Evolutionary conservation across 257 asterid species (phyloP).

Genomic region (Oldenlandia corymbosa): DNA sequence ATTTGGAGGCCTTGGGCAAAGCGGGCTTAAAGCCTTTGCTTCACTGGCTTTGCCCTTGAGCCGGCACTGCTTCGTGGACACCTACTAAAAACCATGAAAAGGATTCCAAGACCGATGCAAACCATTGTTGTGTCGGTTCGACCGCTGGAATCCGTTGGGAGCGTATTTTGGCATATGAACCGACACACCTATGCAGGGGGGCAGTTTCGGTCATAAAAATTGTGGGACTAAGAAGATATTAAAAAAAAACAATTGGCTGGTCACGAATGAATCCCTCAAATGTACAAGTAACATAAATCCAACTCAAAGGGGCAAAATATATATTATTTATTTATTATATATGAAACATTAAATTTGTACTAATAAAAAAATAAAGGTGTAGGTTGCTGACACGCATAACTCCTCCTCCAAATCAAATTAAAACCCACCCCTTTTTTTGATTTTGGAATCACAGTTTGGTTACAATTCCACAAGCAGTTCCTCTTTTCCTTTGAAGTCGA

Average conservation of each 20-base stretch:
- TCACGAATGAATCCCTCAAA: not conserved
- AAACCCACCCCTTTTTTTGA: slow-evolving; percentile 14
- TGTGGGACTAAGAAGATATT: not conserved
- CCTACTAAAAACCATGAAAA: too few relatives aligned
- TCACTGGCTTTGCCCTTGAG: too few relatives aligned
- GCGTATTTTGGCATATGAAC: too few relatives aligned
- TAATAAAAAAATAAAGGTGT: not conserved
- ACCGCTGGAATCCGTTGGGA: too few relatives aligned
- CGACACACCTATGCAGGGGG: too few relatives aligned
- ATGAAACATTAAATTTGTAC: not conserved
- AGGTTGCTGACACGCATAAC: slow-evolving; percentile 27
- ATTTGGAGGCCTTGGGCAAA: too few relatives aligned
- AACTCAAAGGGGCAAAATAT: not conserved
- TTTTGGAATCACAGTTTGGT: slow-evolving; percentile 14
- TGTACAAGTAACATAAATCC: not conserved
- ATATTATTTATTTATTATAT: not conserved
- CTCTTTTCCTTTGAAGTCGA: slow-evolving; percentile 1
- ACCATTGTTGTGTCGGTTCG: too few relatives aligned
- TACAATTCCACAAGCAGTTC: not conserved
- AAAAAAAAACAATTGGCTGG: slow-evolving; percentile 7
- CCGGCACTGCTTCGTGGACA: too few relatives aligned
- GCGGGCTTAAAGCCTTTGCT: too few relatives aligned
- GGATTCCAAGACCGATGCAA: too few relatives aligned
- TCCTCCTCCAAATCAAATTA: too few relatives aligned
- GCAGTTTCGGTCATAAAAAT: too few relatives aligned